phyloP scores from a whole-genome alignment of 129 eudicot genomes.

The Oenanthe sinensis region DNA sequence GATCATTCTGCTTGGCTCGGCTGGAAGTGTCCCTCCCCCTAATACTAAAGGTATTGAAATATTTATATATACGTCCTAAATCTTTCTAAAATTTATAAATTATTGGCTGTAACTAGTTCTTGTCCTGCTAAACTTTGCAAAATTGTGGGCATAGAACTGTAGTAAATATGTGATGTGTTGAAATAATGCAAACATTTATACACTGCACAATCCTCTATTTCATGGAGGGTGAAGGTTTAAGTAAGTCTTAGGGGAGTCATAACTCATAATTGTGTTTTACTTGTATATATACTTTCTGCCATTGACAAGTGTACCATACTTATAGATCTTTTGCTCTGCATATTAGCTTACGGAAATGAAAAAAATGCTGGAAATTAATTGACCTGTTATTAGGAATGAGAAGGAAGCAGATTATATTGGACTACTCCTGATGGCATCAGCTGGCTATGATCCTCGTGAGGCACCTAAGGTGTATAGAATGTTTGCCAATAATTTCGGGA shows the following conservation, averaged over 20 bases:
- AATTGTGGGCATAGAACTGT: not conserved
- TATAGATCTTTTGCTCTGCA: not conserved
- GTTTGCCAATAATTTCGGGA: slow-evolving; percentile 43
- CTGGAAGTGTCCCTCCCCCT: not conserved
- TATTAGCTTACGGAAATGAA: not conserved
- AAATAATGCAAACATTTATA: not conserved
- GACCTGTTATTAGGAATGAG: slow-evolving; percentile 3
- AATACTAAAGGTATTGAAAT: no score
- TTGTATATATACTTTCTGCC: no score
- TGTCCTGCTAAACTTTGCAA: not conserved
- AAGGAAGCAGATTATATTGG: slow-evolving; percentile 95
- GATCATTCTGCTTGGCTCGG: not conserved
- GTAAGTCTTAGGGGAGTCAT: not conserved
- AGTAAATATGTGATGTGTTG: no score
- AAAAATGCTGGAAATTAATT: not conserved
- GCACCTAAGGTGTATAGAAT: slow-evolving; percentile 76
- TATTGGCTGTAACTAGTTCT: not conserved
- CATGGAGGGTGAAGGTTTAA: not conserved
- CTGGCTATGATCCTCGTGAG: slow-evolving; percentile 78
- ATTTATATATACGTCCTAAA: not conserved
- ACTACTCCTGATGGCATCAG: slow-evolving; percentile 65
- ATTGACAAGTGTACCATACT: not conserved
- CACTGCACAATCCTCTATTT: not conserved
- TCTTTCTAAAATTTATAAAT: not conserved
- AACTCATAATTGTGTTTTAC: not conserved